These are phyloP conservation scores for Rutstroemia sp. DNA, from an alignment of 2,329 filamentous ascomycete species.

Conservation along the genomic window DNA sequence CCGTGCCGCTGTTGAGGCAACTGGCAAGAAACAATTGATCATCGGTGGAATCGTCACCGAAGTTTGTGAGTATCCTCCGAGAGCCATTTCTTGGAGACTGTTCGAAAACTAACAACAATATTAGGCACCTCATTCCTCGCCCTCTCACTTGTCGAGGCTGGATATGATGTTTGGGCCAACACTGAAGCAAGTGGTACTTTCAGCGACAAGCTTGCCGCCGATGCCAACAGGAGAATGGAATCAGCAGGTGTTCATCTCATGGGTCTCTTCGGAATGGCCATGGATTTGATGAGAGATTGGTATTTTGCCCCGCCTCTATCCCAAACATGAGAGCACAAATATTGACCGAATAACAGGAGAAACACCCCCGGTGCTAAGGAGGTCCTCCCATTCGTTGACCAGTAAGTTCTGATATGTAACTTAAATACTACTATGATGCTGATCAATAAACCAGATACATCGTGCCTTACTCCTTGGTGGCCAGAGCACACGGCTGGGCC, in stretches of 20 bases:
- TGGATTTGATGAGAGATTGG: conserved; percentile 28
- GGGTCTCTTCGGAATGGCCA: conserved; percentile 25
- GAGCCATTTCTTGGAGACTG: neutral
- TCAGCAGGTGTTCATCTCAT: conserved; percentile 52
- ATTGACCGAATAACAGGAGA: conserved; percentile 7
- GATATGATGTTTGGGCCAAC: conserved; percentile 69
- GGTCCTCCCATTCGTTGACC: conserved; percentile 57
- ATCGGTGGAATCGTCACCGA: conserved; percentile 67
- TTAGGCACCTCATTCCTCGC: conserved; percentile 62
- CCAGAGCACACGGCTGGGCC: conserved; percentile 53
- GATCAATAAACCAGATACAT: conserved; percentile 37
- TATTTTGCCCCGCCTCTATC: neutral
- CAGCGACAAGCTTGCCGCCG: conserved; percentile 50
- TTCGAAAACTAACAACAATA: neutral
- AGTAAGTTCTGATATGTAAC: conserved; percentile 24
- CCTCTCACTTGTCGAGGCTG: conserved; percentile 61
- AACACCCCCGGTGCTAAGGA: conserved; percentile 41
- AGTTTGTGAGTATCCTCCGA: conserved; percentile 45
- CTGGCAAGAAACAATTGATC: conserved; percentile 62
- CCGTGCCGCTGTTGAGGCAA: conserved; percentile 54
- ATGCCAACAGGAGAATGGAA: conserved; percentile 61
- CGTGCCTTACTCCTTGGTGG: conserved; percentile 57
- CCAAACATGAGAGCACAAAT: neutral
- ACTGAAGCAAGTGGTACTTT: conserved; percentile 65
- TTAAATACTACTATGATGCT: neutral